Evolutionary conservation across 176 grass and related monocot species (phyloP), one percentile per base, ranked within the genome.

Genomic region (Oropetium thomaeum): DNA sequence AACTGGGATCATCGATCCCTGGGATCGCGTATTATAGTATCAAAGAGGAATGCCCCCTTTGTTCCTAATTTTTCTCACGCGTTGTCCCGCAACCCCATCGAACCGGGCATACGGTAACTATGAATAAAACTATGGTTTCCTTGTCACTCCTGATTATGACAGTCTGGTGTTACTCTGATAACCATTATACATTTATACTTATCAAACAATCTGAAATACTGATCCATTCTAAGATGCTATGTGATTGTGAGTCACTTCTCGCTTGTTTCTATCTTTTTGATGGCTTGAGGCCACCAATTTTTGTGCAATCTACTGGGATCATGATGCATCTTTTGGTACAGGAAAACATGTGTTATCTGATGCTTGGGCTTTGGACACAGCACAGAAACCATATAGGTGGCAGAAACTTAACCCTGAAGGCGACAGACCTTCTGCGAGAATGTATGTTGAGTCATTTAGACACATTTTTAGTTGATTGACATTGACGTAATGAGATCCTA

Each of bases 381-480:
- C 96, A 62, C 92, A 99, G 43, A 99, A 99, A 66, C 96, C 96
- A 44, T 99, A 99, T 54, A 90, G 92, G 74, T 99, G 96, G 96
- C 96, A 99, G 84, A 99, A 90, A 85, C 87, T 99, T 76, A 99
- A 82, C 65, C 92, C 96, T 84, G 91, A 99, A 47, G 96, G 96
- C 0, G 91, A 99, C 84, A 93, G 79, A 84, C 96, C 96, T 79
- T 92, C 89, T 27, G 89, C 87, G 16, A 91, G 96, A 82, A 99
- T 99, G 96, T 99, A 79, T 90, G 87, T 77, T 41, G 65, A 72
- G 43, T 22, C 30, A 43, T 69, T 65, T 42, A 4, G 32, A 8
- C 20, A 43, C 44, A 39, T 35, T 75, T 4, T 82, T 40, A 82
- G 70, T 62, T 75, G 28, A 74, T 44, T n/a, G 13, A 17, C n/a